Evolutionary conservation across 1,284 basidiomycete species (phyloP).

Genomic region (Heterobasidion irregulare): DNA sequence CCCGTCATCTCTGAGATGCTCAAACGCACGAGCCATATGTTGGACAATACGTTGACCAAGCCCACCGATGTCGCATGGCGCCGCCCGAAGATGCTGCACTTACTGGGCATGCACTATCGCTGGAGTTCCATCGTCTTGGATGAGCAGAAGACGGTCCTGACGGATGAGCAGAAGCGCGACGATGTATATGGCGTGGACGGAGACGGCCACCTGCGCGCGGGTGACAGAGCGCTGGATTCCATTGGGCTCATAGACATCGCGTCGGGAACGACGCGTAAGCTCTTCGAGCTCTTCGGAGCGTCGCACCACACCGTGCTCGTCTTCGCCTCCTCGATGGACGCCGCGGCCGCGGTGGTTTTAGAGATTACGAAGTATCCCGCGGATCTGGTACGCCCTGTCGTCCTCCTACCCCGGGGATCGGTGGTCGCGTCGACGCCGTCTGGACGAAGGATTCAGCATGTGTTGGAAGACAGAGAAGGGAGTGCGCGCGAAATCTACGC

Average conservation of each 20-base stretch:
- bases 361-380: not conserved
- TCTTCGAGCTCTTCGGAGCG: conserved; percentile 12
- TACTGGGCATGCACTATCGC: conserved; percentile 14
- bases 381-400: conserved; percentile 2
- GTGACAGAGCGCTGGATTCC: conserved; percentile 12
- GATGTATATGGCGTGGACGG: not conserved
- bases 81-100: conserved; percentile 5
- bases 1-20: conserved; percentile 20
- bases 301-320: conserved; percentile 8
- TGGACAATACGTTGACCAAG: conserved; percentile 4
- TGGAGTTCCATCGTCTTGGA: conserved; percentile 15
- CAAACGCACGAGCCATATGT: conserved; percentile 7
- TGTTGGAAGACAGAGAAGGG: conserved; percentile 12
- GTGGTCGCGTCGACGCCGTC: not conserved
- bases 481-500: conserved; percentile 16
- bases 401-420: conserved; percentile 1
- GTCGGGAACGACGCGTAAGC: not conserved
- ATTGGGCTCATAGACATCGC: conserved; percentile 2
- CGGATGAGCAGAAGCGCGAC: not conserved
- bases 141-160: not conserved
- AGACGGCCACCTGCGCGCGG: conserved; percentile 1
- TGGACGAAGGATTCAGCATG: not conserved
- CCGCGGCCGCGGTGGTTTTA: not conserved
- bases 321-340: not conserved
- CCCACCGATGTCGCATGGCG: not conserved